Evolutionary conservation across 805 yeast genomes (phyloP).

Genomic region (Metschnikowia arizonensis): DNA sequence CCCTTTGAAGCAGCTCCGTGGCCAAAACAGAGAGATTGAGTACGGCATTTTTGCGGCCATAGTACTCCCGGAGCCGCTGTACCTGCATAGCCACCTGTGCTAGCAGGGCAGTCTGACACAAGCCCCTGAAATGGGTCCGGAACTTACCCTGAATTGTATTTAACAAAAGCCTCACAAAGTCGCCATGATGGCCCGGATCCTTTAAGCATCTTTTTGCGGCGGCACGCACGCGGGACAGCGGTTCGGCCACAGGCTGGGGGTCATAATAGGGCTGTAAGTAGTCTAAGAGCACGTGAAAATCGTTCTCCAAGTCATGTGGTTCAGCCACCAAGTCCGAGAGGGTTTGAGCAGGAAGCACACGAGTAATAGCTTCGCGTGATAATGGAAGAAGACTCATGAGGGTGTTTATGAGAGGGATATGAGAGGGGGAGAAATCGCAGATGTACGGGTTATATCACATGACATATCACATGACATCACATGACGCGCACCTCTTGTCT

Average conservation of each 20-base stretch:
- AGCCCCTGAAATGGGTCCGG: conserved; percentile 10
- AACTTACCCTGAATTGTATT: conserved; percentile 29
- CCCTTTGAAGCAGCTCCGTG: conserved; percentile 23
- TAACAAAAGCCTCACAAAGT: conserved; percentile 30
- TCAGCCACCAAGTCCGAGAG: conserved; percentile 15
- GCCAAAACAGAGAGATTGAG: conserved; percentile 23
- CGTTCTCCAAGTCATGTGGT: conserved; percentile 31
- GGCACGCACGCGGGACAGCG: conserved; percentile 32
- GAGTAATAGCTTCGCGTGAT: conserved; percentile 9
- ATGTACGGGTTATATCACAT: too few species aligned
- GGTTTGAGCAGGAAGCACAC: conserved; percentile 11
- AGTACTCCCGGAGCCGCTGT: conserved; percentile 21
- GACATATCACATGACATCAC: conserved; percentile 1
- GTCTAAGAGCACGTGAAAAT: conserved; percentile 28
- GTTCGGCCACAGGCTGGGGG: conserved; percentile 22
- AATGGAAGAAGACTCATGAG: conserved; percentile 1
- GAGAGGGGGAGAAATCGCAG: too few species aligned
- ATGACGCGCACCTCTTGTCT: too few species aligned
- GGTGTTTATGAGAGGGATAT: too few species aligned
- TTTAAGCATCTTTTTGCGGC: conserved; percentile 38
- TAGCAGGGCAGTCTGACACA: conserved; percentile 5
- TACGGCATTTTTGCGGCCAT: conserved; percentile 20
- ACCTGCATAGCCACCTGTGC: conserved; percentile 12
- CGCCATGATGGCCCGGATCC: conserved; percentile 29
- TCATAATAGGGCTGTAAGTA: conserved; percentile 31